Evolutionary conservation across 2,329 filamentous ascomycete genomes (phyloP).

Genomic region (Fusarium sp.): DNA sequence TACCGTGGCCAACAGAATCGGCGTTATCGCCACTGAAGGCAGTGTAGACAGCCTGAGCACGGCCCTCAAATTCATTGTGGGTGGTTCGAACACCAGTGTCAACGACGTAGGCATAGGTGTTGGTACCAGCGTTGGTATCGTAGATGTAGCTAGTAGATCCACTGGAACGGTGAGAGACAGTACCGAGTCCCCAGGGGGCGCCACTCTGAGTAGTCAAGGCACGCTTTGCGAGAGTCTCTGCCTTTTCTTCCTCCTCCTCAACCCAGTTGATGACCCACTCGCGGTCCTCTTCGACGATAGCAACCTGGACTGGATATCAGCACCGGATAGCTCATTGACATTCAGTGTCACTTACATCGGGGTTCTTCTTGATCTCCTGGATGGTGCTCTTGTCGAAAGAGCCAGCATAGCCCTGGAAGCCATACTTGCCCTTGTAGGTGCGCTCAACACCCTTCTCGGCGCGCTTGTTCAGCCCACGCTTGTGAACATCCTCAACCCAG

Average conservation of each 20-base stretch:
- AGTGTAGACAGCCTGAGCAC: constrained; percentile 52
- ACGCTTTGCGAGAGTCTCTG: constrained; percentile 36
- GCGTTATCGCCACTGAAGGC: constrained; percentile 41
- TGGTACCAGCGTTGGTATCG: constrained; percentile 56
- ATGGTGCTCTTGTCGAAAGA: constrained; percentile 55
- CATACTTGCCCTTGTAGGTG: constrained; percentile 45
- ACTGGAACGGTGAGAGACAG: constrained; percentile 45
- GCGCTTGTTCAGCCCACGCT: constrained; percentile 62
- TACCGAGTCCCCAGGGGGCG: constrained; percentile 49
- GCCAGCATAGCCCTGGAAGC: constrained; percentile 56
- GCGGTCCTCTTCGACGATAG: constrained; percentile 45
- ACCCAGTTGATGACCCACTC: constrained; percentile 45
- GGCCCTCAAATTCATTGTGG: constrained; percentile 65
- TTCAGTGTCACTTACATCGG: constrained; percentile 50
- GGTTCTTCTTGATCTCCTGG: constrained; percentile 53
- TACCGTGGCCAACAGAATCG: constrained; percentile 55
- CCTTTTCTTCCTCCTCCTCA: constrained; percentile 18
- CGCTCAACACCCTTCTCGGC: constrained; percentile 51
- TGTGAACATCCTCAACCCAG: constrained; percentile 63
- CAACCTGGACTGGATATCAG: constrained; percentile 41
- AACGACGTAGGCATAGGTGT: constrained; percentile 69
- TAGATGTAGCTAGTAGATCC: constrained; percentile 57
- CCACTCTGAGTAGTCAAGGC: constrained; percentile 44
- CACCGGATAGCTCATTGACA: not conserved
- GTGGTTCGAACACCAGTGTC: constrained; percentile 69